Conservation (phyloP, 371 early-diverging fungal genomes). For the Mucor saturninus region DNA sequence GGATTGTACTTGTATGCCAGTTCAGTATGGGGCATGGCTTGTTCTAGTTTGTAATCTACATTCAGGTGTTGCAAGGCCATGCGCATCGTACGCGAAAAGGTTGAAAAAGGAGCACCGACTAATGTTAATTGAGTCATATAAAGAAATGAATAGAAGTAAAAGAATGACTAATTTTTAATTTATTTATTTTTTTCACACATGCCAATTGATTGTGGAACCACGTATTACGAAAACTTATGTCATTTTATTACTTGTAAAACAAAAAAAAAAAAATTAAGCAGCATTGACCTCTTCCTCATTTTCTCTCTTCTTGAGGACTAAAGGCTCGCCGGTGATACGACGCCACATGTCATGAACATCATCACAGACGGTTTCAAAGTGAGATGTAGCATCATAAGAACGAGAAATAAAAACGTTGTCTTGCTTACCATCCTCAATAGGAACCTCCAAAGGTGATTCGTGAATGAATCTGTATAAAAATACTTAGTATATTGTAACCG, state of each 20-base stretch:
- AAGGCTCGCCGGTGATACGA: constrained; percentile 90
- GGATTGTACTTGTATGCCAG: constrained; percentile 40
- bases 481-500: background rate
- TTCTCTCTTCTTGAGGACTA: constrained; percentile 73
- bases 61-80: constrained; percentile 37
- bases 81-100: constrained; percentile 42
- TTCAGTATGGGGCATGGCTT: constrained; percentile 27
- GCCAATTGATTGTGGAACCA: too few species aligned
- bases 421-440: constrained; percentile 79
- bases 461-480: constrained; percentile 64
- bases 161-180: background rate
- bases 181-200: too few species aligned
- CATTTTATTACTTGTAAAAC: too few species aligned
- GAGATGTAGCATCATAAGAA: constrained; percentile 97
- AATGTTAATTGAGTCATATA: constrained; percentile 15
- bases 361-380: constrained; percentile 97
- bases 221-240: too few species aligned
- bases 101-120: constrained; percentile 41
- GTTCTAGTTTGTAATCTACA: constrained; percentile 24
- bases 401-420: constrained; percentile 91
- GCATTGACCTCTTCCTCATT: constrained; percentile 61
- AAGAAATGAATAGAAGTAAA: background rate
- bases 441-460: constrained; percentile 86
- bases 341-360: constrained; percentile 96
- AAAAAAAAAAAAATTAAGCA: constrained; percentile 26